Conservation (phyloP, 768 basidiomycete species). For the Suillus placidus region DNA sequence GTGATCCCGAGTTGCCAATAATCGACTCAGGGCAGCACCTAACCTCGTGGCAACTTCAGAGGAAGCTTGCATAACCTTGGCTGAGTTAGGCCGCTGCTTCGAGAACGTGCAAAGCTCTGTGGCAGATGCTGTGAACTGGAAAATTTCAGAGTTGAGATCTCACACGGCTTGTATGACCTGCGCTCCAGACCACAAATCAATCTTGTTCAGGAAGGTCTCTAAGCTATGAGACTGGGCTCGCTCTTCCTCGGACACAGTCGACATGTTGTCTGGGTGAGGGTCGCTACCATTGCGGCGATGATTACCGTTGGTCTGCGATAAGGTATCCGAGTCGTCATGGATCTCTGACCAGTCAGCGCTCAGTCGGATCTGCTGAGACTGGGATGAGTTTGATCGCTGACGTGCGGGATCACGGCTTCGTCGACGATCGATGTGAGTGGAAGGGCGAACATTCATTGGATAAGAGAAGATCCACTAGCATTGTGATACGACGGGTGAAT, state of each 20-base stretch:
- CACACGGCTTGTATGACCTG: conserved; percentile 79
- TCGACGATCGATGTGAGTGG: conserved; percentile 28
- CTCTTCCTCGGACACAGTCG: conserved; percentile 50
- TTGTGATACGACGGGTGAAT: conserved; percentile 5
- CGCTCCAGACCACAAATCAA: conserved; percentile 74
- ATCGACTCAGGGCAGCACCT: conserved; percentile 60
- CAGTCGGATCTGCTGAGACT: conserved; percentile 34
- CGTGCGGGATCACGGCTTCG: conserved; percentile 33
- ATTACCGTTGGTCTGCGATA: conserved; percentile 18
- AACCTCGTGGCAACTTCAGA: conserved; percentile 64
- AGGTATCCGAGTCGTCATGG: conserved; percentile 21
- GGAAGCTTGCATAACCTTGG: conserved; percentile 52
- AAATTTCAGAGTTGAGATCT: conserved; percentile 78
- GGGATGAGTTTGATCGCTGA: conserved; percentile 33
- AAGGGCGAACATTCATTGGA: conserved; percentile 17
- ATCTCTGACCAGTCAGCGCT: conserved; percentile 37
- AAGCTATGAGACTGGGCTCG: conserved; percentile 57
- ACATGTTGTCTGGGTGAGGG: conserved; percentile 26
- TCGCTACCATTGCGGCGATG: conserved; percentile 20
- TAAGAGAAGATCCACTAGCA: conserved; percentile 16
- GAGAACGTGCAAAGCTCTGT: conserved; percentile 67
- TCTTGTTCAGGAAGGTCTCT: conserved; percentile 74
- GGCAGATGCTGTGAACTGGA: conserved; percentile 77
- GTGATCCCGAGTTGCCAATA: conserved; percentile 66
- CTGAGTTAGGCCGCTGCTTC: conserved; percentile 40